Base-by-base conservation (phyloP, 441 rosid species). In the Flueggea neowawraea region DNA sequence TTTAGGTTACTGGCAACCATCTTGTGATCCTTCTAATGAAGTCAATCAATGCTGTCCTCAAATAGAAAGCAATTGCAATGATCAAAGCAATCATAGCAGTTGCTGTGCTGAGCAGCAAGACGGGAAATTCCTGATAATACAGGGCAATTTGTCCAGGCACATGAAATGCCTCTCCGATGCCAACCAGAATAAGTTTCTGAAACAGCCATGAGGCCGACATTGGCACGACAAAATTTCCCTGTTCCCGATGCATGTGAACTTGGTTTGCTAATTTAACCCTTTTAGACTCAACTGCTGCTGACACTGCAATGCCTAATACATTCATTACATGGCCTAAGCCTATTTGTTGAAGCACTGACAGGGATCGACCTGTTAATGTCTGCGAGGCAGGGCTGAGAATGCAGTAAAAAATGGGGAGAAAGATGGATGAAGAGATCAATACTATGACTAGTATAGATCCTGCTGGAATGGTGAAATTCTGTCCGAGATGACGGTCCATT, bases 41-140 rank as follows among this genome's bases (percentile, higher is more conserved):
- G 55, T 68, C 64, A 12, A 54, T 55, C 41, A 73, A 15, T 31
- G 66, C 74, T 0, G 84, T 73, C 69, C 85, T 76, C 39, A 83
- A 48, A 67, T 77, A 82, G 61, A 58, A 85, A 6, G 78, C 69
- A 13, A 83, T 69, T 51, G 82, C 89, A 5, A 80, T 55, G 9
- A 77, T 60, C 28, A 86, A 57, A 6, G 79, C 74, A 0, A 81
- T 59, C 63, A 84, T 80, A n/a, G 86, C 87, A 0, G 93, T 75
- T 6, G 91, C 75, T 0, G 81, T 80, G 57, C 77, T 82, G 6
- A 63, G 55, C 61, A 89, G 47, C 0, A 85, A 74, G 55, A 14
- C 66, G 0, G 90, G 96, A 33, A 87, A 89, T 50, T 89, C 87
- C 62, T 80, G 93, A 60, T 85, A 80, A 58, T 71, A 85, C 6